These are phyloP conservation scores for Rhazya stricta DNA, from an alignment of 257 asterid species.

Conservation along the genomic window DNA sequence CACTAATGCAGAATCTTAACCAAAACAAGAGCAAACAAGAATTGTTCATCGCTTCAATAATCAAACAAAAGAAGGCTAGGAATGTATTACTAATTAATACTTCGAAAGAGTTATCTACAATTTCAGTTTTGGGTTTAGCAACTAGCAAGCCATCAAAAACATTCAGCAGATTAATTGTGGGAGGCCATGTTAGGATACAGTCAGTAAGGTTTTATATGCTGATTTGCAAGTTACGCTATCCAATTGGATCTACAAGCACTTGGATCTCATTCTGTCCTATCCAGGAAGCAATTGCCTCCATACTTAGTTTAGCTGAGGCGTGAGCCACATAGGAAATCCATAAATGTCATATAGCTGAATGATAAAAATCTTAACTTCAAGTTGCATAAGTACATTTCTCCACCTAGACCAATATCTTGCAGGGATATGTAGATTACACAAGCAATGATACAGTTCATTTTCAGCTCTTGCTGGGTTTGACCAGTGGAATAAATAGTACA, in stretches of 20 bases:
- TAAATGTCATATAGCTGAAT: background rate
- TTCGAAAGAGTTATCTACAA: too few species aligned
- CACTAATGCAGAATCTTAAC: constrained; percentile 23
- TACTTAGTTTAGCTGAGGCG: background rate
- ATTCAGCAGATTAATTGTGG: background rate
- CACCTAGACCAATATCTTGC: background rate
- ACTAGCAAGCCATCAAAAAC: background rate
- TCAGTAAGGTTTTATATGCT: background rate
- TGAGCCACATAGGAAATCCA: background rate
- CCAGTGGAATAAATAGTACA: background rate
- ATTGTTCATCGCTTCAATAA: background rate
- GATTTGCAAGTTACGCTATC: background rate
- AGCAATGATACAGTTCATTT: background rate
- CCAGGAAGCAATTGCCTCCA: background rate
- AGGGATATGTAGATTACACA: background rate
- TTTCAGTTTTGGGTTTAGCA: too few species aligned
- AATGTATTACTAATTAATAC: background rate
- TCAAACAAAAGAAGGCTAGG: background rate
- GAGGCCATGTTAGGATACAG: background rate
- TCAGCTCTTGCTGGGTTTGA: background rate
- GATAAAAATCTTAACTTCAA: background rate
- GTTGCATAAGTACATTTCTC: background rate
- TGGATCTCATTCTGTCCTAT: background rate
- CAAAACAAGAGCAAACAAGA: constrained; percentile 10
- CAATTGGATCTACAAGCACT: background rate